Percentiles rank a stretch among this genome's conserved stretches.
Conservation (phyloP, 225 moss, liverwort and hornwort species). For the Neckera pumila region DNA sequence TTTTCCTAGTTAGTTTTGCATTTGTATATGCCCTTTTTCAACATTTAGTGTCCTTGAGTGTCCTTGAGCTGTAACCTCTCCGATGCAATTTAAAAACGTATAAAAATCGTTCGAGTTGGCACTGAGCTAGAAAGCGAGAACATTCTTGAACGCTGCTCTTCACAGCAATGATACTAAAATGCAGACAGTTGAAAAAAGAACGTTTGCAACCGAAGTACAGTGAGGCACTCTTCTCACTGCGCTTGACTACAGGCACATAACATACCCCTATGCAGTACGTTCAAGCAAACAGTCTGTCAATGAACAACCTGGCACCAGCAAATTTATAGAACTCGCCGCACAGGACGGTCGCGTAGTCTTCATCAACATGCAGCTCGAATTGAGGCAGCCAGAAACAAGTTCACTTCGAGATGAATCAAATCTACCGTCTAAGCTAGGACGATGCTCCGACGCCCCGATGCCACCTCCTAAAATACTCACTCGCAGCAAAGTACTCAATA, state of each 20-base stretch:
- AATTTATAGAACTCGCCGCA: too few relatives aligned
- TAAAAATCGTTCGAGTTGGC: background rate
- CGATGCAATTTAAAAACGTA: too few relatives aligned
- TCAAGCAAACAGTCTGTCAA: background rate
- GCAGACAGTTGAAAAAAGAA: background rate
- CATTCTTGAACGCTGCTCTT: background rate
- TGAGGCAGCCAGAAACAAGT: background rate
- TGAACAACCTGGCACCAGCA: background rate
- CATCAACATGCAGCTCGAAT: background rate
- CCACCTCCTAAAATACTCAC: background rate
- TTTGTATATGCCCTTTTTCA: too few relatives aligned
- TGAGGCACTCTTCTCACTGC: background rate
- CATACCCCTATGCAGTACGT: background rate
- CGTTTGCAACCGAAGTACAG: background rate
- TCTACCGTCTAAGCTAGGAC: background rate
- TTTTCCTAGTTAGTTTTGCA: background rate
- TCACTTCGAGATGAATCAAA: background rate
- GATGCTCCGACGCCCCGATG: background rate
- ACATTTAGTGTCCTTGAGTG: background rate
- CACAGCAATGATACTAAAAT: background rate
- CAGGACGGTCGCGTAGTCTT: background rate
- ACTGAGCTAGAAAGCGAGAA: background rate
- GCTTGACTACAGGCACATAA: background rate
- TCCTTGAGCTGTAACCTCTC: background rate
- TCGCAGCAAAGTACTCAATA: background rate